Conservation (phyloP, 148 eudicot species). For the Arctostaphylos glauca region DNA sequence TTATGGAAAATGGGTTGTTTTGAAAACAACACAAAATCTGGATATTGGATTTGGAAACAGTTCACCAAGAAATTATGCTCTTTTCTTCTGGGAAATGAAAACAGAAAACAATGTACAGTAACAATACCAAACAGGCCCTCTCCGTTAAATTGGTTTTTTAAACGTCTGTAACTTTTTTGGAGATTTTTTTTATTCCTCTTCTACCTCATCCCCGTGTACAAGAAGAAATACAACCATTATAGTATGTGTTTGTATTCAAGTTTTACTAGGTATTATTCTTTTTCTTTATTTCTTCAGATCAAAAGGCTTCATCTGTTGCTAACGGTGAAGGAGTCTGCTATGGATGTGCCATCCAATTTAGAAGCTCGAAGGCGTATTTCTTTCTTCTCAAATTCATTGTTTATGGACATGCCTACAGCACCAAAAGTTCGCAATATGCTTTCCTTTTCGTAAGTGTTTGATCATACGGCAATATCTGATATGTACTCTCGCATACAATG, state of each 20-base stretch:
- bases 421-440: constrained; percentile 77
- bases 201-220: no score
- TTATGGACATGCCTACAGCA: constrained; percentile 73
- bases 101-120: not conserved
- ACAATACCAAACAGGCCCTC: not conserved
- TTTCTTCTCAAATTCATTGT: constrained; percentile 69
- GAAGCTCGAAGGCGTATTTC: constrained; percentile 71
- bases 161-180: not conserved
- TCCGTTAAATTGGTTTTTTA: not conserved
- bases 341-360: constrained; percentile 70
- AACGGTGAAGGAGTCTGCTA: constrained; percentile 67
- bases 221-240: not conserved
- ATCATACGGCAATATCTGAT: not conserved
- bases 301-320: constrained; percentile 58
- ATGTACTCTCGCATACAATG: not conserved
- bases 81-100: not conserved
- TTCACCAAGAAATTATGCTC: not conserved
- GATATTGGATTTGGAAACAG: not conserved
- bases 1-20: not conserved
- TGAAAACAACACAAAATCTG: not conserved
- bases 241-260: not conserved
- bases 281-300: constrained; percentile 34
- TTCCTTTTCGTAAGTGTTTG: constrained; percentile 57
- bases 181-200: not conserved
- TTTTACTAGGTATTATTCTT: not conserved